phyloP scores from a whole-genome alignment of 768 basidiomycete genomes.

The Tricholoma furcatifolium region DNA sequence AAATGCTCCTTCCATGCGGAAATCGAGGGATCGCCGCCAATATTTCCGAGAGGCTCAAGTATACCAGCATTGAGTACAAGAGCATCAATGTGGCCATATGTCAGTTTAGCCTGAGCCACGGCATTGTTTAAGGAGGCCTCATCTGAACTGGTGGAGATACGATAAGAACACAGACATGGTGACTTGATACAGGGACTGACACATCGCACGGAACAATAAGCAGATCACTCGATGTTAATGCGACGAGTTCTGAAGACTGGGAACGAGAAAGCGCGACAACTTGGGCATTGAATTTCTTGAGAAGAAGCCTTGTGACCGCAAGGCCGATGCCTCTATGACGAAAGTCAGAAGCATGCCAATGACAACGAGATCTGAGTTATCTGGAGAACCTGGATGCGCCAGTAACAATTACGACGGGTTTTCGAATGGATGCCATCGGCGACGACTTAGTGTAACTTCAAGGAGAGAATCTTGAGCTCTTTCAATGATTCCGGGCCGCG shows the following conservation, averaged over 20 bases:
- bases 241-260: constrained; percentile 58
- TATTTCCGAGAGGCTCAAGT: constrained; percentile 65
- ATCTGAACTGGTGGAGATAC: constrained; percentile 48
- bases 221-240: constrained; percentile 48
- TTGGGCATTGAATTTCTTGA: constrained; percentile 57
- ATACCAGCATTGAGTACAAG: constrained; percentile 85
- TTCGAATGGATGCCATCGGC: constrained; percentile 17
- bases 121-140: constrained; percentile 53
- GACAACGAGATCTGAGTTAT: background rate
- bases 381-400: constrained; percentile 73
- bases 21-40: constrained; percentile 48
- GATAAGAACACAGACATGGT: constrained; percentile 10
- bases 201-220: constrained; percentile 70
- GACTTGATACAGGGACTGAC: constrained; percentile 41
- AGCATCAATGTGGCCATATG: constrained; percentile 67
- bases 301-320: constrained; percentile 66
- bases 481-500: background rate
- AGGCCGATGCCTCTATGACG: constrained; percentile 69
- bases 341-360: constrained; percentile 6
- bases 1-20: constrained; percentile 71
- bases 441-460: too few relatives aligned
- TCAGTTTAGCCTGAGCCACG: constrained; percentile 49
- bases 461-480: too few relatives aligned
- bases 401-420: constrained; percentile 73
- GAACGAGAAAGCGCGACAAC: constrained; percentile 81